phyloP scores from a whole-genome alignment of 2,329 filamentous ascomycete species.

The Teratosphaeria viscida region DNA sequence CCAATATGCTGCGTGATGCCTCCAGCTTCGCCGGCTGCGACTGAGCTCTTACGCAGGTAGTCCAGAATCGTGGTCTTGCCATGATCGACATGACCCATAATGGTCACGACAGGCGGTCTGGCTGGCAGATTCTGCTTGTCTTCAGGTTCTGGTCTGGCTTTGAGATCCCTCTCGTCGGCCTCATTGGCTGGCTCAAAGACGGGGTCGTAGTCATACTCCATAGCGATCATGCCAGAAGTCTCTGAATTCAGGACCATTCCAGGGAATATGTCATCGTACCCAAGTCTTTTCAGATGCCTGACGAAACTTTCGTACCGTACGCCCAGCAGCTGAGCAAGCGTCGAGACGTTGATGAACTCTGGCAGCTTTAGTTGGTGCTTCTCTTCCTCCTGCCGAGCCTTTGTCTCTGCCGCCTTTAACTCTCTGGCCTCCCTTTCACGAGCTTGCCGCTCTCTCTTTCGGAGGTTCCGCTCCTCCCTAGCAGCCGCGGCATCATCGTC shows the following conservation, averaged over 20 bases:
- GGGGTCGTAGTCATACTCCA: constrained; percentile 88
- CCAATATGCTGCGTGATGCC: constrained; percentile 98
- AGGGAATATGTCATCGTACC: constrained; percentile 73
- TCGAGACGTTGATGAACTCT: constrained; percentile 81
- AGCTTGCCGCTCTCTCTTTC: constrained; percentile 11
- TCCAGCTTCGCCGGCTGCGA: constrained; percentile 84
- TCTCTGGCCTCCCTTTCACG: constrained; percentile 6
- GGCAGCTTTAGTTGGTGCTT: constrained; percentile 54
- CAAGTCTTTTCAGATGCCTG: constrained; percentile 66
- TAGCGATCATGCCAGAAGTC: constrained; percentile 77
- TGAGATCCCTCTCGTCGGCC: constrained; percentile 59
- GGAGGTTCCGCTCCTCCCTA: constrained; percentile 16
- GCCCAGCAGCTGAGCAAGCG: constrained; percentile 65
- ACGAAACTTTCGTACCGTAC: constrained; percentile 64
- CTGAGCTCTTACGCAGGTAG: constrained; percentile 82
- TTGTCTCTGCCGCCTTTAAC: constrained; percentile 9
- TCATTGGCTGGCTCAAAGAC: constrained; percentile 38
- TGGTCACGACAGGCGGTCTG: constrained; percentile 89
- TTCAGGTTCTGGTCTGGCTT: constrained; percentile 45
- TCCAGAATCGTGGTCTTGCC: constrained; percentile 96
- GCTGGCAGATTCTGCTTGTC: constrained; percentile 51
- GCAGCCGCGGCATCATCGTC: constrained; percentile 15
- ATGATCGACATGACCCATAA: constrained; percentile 98
- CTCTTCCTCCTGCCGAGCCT: constrained; percentile 12
- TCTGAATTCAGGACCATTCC: constrained; percentile 86